These are phyloP conservation scores for Phialophora verrucosa DNA, from an alignment of 2,329 filamentous ascomycete species.

Conservation along the genomic window DNA sequence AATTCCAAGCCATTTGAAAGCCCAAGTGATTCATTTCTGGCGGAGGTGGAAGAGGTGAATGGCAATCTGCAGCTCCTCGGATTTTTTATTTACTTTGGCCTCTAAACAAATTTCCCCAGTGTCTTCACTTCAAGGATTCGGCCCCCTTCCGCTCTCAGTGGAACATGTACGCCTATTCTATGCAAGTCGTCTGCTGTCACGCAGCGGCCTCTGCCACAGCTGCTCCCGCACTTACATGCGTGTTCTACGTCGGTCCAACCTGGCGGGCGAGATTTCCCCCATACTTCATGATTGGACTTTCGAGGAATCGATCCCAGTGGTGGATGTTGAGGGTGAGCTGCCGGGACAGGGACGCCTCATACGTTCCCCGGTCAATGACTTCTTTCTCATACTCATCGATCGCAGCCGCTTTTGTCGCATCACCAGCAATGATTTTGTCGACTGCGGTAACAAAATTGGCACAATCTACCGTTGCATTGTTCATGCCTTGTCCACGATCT, in stretches of 20 bases:
- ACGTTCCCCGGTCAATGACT: slow-evolving; percentile 1
- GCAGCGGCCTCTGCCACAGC: slow-evolving; percentile 12
- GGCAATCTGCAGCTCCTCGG: no score
- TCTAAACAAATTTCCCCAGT: not conserved
- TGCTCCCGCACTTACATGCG: not conserved
- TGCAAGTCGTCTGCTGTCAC: not conserved
- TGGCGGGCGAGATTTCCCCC: slow-evolving; percentile 6
- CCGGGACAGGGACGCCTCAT: not conserved
- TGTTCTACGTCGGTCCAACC: not conserved
- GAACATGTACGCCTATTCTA: not conserved
- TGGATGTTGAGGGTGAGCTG: slow-evolving; percentile 2
- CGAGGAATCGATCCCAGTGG: slow-evolving; percentile 8
- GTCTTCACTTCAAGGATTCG: not conserved
- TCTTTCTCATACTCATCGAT: slow-evolving; percentile 6
- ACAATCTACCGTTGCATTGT: not conserved
- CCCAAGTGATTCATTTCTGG: not conserved
- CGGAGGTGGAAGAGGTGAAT: no score
- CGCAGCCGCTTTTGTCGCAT: not conserved
- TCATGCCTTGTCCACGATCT: slow-evolving; percentile 12
- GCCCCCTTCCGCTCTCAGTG: not conserved
- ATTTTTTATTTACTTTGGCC: not conserved
- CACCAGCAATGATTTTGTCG: not conserved
- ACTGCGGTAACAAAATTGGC: not conserved
- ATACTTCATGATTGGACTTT: slow-evolving; percentile 7
- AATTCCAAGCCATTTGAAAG: slow-evolving; percentile 2